These are phyloP conservation scores for Avena sativa DNA, from an alignment of 176 grass and related monocot genomes.

Conservation along the genomic window DNA sequence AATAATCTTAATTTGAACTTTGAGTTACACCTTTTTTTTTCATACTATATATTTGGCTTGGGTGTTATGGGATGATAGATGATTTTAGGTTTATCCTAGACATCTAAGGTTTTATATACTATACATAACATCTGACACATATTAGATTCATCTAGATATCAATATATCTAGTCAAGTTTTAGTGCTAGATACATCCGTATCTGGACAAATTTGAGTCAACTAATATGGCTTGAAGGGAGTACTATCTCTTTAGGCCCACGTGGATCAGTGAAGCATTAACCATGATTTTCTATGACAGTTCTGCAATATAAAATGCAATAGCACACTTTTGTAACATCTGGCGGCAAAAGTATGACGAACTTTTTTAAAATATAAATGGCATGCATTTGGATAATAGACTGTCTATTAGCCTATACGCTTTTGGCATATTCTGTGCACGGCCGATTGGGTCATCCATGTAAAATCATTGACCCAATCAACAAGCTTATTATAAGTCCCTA, in stretches of 20 bases:
- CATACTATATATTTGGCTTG: not conserved
- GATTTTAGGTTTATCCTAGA: not conserved
- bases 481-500: too few relatives aligned
- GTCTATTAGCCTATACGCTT: not conserved
- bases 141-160: not conserved
- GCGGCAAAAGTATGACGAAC: too few relatives aligned
- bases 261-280: not conserved
- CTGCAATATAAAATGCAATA: not conserved
- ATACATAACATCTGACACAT: not conserved
- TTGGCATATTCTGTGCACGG: slow-evolving; percentile 12
- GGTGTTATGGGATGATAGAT: too few relatives aligned
- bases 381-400: not conserved
- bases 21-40: too few relatives aligned
- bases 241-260: not conserved
- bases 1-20: too few relatives aligned
- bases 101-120: not conserved
- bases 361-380: not conserved
- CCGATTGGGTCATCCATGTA: not conserved
- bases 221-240: too few relatives aligned
- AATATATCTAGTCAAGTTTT: too few relatives aligned
- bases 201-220: too few relatives aligned
- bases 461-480: not conserved
- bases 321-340: not conserved
- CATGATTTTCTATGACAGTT: not conserved
- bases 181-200: too few relatives aligned